Percentiles rank a stretch among this genome's conserved stretches.
phyloP scores from a whole-genome alignment of 1,139 yeast genomes.

The Kodamaea alishanica region DNA sequence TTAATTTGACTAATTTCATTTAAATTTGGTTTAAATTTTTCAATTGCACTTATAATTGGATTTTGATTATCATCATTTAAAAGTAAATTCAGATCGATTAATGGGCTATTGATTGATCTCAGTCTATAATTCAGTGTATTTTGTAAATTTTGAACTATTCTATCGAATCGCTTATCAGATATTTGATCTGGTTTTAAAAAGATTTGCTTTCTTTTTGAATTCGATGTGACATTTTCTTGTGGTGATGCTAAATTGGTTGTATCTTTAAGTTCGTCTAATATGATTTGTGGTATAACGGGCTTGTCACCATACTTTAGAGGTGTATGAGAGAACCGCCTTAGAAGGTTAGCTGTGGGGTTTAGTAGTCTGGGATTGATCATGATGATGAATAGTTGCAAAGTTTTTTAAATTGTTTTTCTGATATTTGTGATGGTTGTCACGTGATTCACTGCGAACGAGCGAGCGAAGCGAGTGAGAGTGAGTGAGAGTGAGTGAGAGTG shows the following conservation, averaged over 20 bases:
- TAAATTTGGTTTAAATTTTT: constrained; percentile 11
- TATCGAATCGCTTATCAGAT: constrained; percentile 13
- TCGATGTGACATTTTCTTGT: constrained; percentile 3
- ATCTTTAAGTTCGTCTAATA: constrained; percentile 14
- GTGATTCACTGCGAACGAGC: no score
- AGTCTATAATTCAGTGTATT: constrained; percentile 5
- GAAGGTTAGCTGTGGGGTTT: no score
- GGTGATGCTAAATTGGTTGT: constrained; percentile 10
- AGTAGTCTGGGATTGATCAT: no score
- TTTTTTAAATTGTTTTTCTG: no score
- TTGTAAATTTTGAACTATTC: constrained; percentile 11
- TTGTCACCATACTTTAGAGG: constrained; percentile 2
- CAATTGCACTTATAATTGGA: constrained; percentile 8
- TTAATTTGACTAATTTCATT: constrained; percentile 10
- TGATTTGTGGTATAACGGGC: constrained; percentile 15
- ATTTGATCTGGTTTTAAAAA: constrained; percentile 16
- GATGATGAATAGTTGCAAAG: not conserved
- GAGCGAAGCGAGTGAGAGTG: no score
- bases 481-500: no score
- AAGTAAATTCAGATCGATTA: constrained; percentile 3
- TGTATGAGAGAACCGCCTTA: no score
- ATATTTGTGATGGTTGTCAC: no score
- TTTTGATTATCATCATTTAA: constrained; percentile 1
- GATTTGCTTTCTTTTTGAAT: constrained; percentile 14
- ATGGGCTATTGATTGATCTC: constrained; percentile 4